These are phyloP conservation scores for Halophytophthora polymorphica DNA, from an alignment of 352 stramenopile species.

Conservation along the genomic window DNA sequence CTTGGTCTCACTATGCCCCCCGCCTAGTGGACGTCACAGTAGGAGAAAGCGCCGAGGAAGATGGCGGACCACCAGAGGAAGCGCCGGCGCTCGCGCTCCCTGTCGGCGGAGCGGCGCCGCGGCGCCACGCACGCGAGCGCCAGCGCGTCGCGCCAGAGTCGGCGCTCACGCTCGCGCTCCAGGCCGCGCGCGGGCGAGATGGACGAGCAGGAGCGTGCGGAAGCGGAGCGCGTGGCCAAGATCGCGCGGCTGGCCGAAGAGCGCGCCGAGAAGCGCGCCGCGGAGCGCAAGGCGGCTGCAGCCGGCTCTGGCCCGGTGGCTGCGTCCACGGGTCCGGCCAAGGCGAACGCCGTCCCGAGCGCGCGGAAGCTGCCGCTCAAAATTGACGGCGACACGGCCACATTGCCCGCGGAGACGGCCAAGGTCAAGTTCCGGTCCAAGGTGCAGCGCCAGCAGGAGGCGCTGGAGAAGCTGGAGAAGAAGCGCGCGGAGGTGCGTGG, in stretches of 20 bases:
- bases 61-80: conserved; percentile 29
- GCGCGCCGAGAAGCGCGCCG: conserved; percentile 41
- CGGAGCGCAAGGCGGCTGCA: conserved; percentile 18
- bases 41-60: background rate
- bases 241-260: conserved; percentile 74
- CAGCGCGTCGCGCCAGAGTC: background rate
- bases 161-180: conserved; percentile 25
- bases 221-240: conserved; percentile 66
- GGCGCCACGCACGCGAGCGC: background rate
- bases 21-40: background rate
- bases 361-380: conserved; percentile 36
- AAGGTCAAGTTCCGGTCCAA: conserved; percentile 81
- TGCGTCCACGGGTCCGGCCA: background rate
- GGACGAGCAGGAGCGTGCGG: conserved; percentile 40
- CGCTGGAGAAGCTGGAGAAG: conserved; percentile 63
- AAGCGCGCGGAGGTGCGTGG: conserved; percentile 53
- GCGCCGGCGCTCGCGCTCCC: conserved; percentile 46
- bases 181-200: conserved; percentile 11
- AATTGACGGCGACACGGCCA: conserved; percentile 12
- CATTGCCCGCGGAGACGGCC: background rate
- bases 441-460: conserved; percentile 73
- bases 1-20: too few species aligned
- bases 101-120: conserved; percentile 20
- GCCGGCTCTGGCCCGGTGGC: background rate
- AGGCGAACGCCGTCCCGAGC: conserved; percentile 12